Percentiles rank a stretch among this genome's conserved stretches.
Evolutionary conservation across 2,329 filamentous ascomycete genomes (phyloP).

Genomic region (Verticillium zaregamsianum): DNA sequence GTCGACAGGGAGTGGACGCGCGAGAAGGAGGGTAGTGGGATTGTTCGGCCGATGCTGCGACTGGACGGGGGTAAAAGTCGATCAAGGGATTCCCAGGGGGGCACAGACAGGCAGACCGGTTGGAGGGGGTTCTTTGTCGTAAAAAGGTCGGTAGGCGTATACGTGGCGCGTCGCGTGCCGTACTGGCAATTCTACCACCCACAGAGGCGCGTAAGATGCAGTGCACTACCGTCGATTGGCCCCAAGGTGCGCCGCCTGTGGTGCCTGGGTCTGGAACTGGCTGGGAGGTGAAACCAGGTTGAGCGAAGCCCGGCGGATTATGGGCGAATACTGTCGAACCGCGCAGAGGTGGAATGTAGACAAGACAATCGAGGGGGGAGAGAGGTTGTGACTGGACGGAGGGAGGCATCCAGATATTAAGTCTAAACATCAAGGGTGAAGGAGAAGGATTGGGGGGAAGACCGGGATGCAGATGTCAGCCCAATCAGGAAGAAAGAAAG

Average conservation of each 20-base stretch:
- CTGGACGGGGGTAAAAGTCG: neutral
- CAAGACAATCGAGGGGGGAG: neutral
- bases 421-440: neutral
- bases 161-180: neutral
- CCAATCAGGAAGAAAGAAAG: neutral
- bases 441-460: conserved; percentile 6
- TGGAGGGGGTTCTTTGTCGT: neutral
- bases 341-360: neutral
- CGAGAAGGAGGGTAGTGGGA: neutral
- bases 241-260: neutral
- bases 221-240: neutral
- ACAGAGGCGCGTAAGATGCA: neutral
- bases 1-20: neutral
- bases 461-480: neutral
- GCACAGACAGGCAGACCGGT: neutral
- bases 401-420: neutral
- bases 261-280: neutral
- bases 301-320: neutral
- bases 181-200: neutral
- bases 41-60: neutral
- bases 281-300: neutral
- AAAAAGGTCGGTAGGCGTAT: neutral
- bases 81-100: neutral
- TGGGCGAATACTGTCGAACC: neutral
- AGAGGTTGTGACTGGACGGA: neutral